phyloP scores from a whole-genome alignment of 2,329 filamentous ascomycete species.

The Zymoseptoria crescenta region DNA sequence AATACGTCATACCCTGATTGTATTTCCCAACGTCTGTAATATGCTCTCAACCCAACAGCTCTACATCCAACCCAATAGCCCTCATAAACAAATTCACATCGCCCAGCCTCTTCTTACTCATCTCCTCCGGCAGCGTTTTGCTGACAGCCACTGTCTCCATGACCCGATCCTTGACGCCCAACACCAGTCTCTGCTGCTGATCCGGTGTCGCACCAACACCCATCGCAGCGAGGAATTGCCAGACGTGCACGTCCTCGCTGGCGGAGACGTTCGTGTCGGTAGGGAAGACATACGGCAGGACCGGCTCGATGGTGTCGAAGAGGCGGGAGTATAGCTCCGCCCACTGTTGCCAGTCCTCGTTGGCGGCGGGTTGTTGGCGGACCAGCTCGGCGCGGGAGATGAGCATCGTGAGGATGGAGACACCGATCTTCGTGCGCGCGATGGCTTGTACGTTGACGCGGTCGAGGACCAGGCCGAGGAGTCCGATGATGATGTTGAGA shows the following conservation, averaged over 20 bases:
- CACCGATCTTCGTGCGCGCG: slow-evolving; percentile 76
- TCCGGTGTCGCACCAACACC: slow-evolving; percentile 88
- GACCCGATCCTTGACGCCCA: slow-evolving; percentile 94
- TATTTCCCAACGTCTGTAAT: too few relatives aligned
- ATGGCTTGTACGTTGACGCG: slow-evolving; percentile 79
- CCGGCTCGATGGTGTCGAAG: slow-evolving; percentile 80
- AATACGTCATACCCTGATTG: too few relatives aligned
- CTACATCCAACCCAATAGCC: slow-evolving; percentile 96
- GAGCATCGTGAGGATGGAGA: slow-evolving; percentile 87
- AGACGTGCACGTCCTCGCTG: slow-evolving; percentile 84
- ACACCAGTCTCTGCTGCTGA: slow-evolving; percentile 87
- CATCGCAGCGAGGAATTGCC: slow-evolving; percentile 94
- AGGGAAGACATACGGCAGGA: slow-evolving; percentile 79
- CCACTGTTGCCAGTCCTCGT: slow-evolving; percentile 73
- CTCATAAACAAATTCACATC: slow-evolving; percentile 99
- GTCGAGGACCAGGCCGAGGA: slow-evolving; percentile 74
- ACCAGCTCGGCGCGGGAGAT: slow-evolving; percentile 89
- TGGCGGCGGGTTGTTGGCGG: slow-evolving; percentile 65
- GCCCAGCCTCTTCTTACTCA: slow-evolving; percentile 72
- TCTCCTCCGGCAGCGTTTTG: slow-evolving; percentile 80
- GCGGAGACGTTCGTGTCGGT: slow-evolving; percentile 66
- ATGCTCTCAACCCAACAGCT: slow-evolving; percentile 51
- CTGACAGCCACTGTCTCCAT: slow-evolving; percentile 88
- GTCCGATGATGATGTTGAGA: slow-evolving; percentile 81
- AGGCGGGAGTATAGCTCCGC: slow-evolving; percentile 73